Evolutionary conservation across 148 eudicot species (phyloP), one percentile per base, ranked within the genome.

Genomic region (Rhododendron molle): DNA sequence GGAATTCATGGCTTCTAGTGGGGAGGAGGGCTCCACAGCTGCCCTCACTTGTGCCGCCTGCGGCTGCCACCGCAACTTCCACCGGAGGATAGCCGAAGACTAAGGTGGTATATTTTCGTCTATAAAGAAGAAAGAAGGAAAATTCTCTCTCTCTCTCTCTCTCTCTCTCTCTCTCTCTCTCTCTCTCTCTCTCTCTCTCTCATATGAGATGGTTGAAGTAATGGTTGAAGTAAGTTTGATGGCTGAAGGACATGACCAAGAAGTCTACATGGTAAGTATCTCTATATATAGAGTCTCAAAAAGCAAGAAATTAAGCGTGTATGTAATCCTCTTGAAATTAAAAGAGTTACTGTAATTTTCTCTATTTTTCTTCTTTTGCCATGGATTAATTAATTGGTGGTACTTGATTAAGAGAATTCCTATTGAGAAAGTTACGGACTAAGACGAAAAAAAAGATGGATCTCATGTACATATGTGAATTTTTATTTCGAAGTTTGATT

Each of bases 61-160:
- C 32, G 91, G 92, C 79, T 92, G 94, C 89, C 94, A 92, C 93
- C 86, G 94, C 40, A 92, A 85, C 86, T 91, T 90, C 88, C 94
- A 92, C 83, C 49, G 90, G n/a, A 81, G 91, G 85, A 87, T 85
- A 71, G 90, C 80, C 30, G 16, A 82, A 81, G 52, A 83, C 83
- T n/a, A 90, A 92, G 87, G 90, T 60, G 9, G 88, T 78, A n/a
- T 58, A 2, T 23, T 23, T 23, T 23, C 89, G 43, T 90, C 91
- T 3, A 69, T 4, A 11, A 30, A 71, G 7, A 30, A 71, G 34
- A 65, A n/a, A 26, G 32, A 65, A n/a, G 11, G 32, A 65, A 65
- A 65, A 6, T 5, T 62, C 71, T 62, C 71, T 62, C 71, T 62
- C 60, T 54, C 60, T 54, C 60, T 54, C 60, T 54, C 44, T 60